Conservation (phyloP, 2,329 filamentous ascomycete species). For the Beauveria medogensis region DNA sequence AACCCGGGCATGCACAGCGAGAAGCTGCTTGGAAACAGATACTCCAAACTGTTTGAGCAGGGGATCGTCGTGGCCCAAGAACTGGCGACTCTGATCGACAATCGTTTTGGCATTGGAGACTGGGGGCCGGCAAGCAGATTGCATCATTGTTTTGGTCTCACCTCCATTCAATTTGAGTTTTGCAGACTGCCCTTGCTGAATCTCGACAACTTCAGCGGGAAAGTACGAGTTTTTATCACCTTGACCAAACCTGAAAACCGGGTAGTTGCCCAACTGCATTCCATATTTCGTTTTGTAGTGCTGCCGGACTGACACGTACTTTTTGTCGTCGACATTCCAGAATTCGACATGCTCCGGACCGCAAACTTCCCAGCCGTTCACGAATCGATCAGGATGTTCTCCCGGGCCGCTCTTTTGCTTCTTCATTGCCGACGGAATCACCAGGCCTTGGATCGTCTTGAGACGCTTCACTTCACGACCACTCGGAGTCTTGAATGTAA, state of each 20-base stretch:
- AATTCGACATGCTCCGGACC: conserved; percentile 27
- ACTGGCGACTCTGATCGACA: conserved; percentile 43
- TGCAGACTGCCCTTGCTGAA: conserved; percentile 57
- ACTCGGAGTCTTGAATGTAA: conserved; percentile 23
- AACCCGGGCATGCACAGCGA: conserved; percentile 67
- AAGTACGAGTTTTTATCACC: conserved; percentile 51
- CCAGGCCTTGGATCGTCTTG: conserved; percentile 24
- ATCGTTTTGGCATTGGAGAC: conserved; percentile 61
- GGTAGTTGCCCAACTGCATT: conserved; percentile 31
- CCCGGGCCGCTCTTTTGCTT: conserved; percentile 10
- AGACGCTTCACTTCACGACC: conserved; percentile 23
- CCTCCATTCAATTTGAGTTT: conserved; percentile 48
- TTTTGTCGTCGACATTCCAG: conserved; percentile 20
- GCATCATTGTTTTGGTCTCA: conserved; percentile 63
- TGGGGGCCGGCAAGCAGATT: conserved; percentile 61
- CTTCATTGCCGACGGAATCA: conserved; percentile 17
- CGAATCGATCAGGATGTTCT: conserved; percentile 19
- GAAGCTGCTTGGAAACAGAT: conserved; percentile 48
- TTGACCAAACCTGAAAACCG: conserved; percentile 60
- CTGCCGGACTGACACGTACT: conserved; percentile 31
- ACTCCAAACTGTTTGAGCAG: conserved; percentile 53
- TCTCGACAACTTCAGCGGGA: conserved; percentile 56
- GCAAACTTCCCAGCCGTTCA: conserved; percentile 19
- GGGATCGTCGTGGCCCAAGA: conserved; percentile 49
- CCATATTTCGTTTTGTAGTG: conserved; percentile 37